Evolutionary conservation across 1,139 yeast genomes (phyloP).

Genomic region (Saccharomyces hybrid): DNA sequence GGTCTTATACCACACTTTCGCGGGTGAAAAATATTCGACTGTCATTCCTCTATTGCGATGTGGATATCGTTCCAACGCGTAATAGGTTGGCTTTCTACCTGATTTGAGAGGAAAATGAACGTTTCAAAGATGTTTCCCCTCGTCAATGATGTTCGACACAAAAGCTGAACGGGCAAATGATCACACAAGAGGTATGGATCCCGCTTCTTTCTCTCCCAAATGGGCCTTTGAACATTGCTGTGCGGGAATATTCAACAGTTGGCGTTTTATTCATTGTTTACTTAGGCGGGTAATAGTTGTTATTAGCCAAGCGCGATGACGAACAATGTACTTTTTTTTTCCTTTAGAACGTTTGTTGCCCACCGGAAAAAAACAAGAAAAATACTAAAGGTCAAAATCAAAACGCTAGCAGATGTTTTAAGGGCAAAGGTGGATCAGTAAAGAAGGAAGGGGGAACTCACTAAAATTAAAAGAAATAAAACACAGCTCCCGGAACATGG

Average conservation of each 20-base stretch:
- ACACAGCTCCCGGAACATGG: constrained; percentile 11
- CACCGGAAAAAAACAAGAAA: background rate
- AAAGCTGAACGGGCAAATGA: background rate
- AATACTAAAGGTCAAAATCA: background rate
- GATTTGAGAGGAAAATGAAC: background rate
- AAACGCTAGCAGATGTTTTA: background rate
- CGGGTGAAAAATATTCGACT: background rate
- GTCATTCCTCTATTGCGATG: background rate
- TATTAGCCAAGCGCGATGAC: background rate
- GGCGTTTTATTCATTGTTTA: background rate
- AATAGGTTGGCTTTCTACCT: background rate
- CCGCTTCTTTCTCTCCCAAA: background rate
- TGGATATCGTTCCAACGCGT: background rate
- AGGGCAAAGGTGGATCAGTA: background rate
- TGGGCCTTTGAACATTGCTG: background rate
- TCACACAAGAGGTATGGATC: background rate
- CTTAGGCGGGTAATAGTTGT: background rate
- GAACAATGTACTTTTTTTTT: background rate
- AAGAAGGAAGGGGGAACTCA: background rate
- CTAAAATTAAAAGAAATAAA: background rate
- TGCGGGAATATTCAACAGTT: background rate
- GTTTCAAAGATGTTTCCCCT: background rate
- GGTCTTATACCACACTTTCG: background rate
- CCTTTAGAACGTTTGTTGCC: background rate
- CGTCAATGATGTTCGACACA: background rate